phyloP scores from a whole-genome alignment of 352 stramenopile genomes.

The Globisporangium ultimum region DNA sequence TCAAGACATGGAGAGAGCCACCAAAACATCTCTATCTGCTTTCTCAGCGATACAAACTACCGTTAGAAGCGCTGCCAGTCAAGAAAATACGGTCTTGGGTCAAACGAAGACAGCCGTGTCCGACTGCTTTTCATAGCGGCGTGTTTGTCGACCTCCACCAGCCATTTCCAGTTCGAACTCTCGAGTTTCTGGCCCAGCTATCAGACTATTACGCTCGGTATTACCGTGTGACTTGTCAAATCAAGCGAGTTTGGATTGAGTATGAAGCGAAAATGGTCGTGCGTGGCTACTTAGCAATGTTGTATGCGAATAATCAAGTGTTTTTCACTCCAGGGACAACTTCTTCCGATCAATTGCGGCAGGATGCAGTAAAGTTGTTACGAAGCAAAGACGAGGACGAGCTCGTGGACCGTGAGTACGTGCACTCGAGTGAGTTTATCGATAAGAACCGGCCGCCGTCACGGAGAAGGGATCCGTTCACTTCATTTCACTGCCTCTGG shows the following conservation, averaged over 20 bases:
- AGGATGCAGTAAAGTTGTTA: constrained; percentile 24
- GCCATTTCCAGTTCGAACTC: constrained; percentile 26
- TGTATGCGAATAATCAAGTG: constrained; percentile 30
- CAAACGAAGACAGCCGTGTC: constrained; percentile 1
- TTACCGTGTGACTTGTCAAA: constrained; percentile 23
- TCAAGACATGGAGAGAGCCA: constrained; percentile 30
- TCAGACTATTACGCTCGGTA: constrained; percentile 31
- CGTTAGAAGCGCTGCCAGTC: constrained; percentile 24
- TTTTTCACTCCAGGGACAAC: constrained; percentile 16
- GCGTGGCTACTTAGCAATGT: constrained; percentile 33
- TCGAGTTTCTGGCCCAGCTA: constrained; percentile 26
- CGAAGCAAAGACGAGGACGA: constrained; percentile 19
- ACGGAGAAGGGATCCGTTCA: constrained; percentile 20
- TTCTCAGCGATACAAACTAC: constrained; percentile 21
- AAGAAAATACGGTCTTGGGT: constrained; percentile 32
- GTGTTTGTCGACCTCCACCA: constrained; percentile 29
- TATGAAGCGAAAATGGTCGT: constrained; percentile 33
- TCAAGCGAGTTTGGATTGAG: constrained; percentile 16
- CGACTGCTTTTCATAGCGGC: neutral
- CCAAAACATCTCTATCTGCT: constrained; percentile 23
- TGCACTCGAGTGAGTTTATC: no score
- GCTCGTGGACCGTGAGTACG: neutral
- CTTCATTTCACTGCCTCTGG: constrained; percentile 40
- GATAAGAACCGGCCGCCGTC: no score
- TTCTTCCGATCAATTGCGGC: constrained; percentile 24